phyloP scores from a whole-genome alignment of 2,329 filamentous ascomycete genomes.

The Pseudocercospora crystallina region DNA sequence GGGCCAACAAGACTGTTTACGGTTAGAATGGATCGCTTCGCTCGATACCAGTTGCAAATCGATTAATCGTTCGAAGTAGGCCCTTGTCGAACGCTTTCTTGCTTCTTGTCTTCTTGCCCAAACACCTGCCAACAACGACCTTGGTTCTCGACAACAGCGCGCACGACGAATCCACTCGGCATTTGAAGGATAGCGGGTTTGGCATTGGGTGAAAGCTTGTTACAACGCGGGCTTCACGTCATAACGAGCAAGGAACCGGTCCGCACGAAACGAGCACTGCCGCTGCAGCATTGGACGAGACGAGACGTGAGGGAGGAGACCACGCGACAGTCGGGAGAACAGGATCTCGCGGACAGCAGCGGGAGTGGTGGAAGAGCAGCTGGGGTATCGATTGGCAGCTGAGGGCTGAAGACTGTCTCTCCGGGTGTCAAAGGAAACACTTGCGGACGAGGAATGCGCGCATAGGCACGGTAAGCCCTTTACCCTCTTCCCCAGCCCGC shows the following conservation, averaged over 20 bases:
- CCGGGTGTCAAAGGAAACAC: conserved; percentile 1
- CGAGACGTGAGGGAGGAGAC: not conserved
- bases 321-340: not conserved
- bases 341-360: too few relatives aligned
- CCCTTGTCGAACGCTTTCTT: too few relatives aligned
- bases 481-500: not conserved
- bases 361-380: too few relatives aligned
- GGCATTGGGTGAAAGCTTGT: not conserved
- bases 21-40: not conserved
- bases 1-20: not conserved
- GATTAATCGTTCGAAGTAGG: not conserved
- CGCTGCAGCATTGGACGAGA: not conserved
- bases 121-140: too few relatives aligned
- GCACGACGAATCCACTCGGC: not conserved
- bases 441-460: not conserved
- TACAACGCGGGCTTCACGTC: not conserved
- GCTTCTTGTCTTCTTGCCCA: not conserved
- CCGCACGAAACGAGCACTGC: not conserved
- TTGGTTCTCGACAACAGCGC: not conserved
- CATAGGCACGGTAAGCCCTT: not conserved
- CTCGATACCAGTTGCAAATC: not conserved
- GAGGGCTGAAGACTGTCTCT: too few relatives aligned
- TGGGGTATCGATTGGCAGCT: not conserved
- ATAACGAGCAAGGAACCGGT: not conserved
- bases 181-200: conserved; percentile 1